Percentiles rank a stretch among this genome's conserved stretches.
Conservation (phyloP, 1,284 basidiomycete genomes). For the Fereydounia khargensis region DNA sequence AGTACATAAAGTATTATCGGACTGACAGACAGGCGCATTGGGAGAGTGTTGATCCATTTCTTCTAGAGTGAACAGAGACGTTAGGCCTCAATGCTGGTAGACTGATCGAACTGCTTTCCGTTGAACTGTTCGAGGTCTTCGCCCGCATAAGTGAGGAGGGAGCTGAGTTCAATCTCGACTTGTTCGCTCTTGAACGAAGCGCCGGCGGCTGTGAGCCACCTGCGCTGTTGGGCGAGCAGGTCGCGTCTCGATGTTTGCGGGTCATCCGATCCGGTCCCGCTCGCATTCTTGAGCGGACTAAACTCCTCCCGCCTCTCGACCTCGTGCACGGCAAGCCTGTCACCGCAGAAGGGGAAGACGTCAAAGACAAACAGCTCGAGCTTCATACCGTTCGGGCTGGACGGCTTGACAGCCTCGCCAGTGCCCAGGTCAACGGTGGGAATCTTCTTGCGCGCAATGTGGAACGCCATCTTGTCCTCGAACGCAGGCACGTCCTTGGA, state of each 20-base stretch:
- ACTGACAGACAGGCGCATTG: no score
- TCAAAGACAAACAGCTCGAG: slow-evolving; percentile 98
- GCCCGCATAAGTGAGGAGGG: slow-evolving; percentile 81
- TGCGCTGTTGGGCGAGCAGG: slow-evolving; percentile 81
- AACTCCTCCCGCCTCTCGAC: slow-evolving; percentile 88
- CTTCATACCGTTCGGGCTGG: slow-evolving; percentile 96
- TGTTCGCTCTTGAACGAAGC: slow-evolving; percentile 69
- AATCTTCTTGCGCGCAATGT: slow-evolving; percentile 98
- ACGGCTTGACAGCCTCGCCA: slow-evolving; percentile 69
- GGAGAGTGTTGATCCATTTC: no score
- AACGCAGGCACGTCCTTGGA: slow-evolving; percentile 72
- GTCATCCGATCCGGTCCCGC: slow-evolving; percentile 88
- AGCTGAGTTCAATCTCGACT: slow-evolving; percentile 86
- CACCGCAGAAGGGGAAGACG: slow-evolving; percentile 86
- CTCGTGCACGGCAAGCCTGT: slow-evolving; percentile 77
- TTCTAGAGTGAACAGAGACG: no score
- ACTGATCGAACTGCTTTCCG: slow-evolving; percentile 69
- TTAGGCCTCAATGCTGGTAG: slow-evolving; percentile 33
- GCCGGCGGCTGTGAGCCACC: slow-evolving; percentile 79
- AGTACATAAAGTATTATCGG: no score
- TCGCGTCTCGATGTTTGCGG: slow-evolving; percentile 86
- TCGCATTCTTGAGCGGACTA: slow-evolving; percentile 94
- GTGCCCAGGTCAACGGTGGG: slow-evolving; percentile 66
- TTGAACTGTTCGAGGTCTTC: slow-evolving; percentile 80
- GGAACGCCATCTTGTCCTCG: slow-evolving; percentile 87